Conservation (phyloP, 148 eudicot species). For the Fallopia convolvulus region DNA sequence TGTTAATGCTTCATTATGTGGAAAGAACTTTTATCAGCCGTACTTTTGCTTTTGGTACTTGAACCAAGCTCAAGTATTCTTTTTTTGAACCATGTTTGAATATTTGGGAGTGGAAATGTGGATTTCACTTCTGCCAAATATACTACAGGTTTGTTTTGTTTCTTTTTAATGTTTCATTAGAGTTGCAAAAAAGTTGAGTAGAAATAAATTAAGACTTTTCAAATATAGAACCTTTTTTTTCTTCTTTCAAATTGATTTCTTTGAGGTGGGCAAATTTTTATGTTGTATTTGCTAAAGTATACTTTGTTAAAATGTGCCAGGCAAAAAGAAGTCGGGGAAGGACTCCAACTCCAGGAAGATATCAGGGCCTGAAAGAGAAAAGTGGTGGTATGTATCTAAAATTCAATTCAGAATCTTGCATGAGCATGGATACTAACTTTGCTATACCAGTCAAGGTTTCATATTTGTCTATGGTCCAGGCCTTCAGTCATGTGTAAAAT, state of each 20-base stretch:
- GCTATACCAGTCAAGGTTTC: background rate
- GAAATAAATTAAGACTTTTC: background rate
- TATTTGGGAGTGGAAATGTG: background rate
- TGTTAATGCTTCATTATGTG: constrained; percentile 1
- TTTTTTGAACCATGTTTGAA: background rate
- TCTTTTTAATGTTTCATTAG: background rate
- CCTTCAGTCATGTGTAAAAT: background rate
- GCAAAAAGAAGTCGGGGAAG: constrained; percentile 69
- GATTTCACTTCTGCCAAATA: background rate
- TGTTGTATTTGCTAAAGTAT: constrained; percentile 12
- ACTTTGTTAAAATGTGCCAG: constrained; percentile 23
- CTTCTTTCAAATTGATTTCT: background rate
- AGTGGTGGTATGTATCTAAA: constrained; percentile 27
- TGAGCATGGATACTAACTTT: background rate
- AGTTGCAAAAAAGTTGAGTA: background rate
- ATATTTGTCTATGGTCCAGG: background rate
- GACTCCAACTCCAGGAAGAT: constrained; percentile 78
- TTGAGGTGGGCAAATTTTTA: constrained; percentile 2
- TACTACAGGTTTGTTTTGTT: background rate
- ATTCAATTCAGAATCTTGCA: background rate
- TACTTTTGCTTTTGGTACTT: background rate
- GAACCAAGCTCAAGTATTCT: background rate
- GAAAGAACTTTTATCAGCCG: background rate
- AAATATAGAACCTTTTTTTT: background rate
- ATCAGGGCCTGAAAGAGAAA: constrained; percentile 45